A percentile compares a stretch with the other conserved stretches of the same genome.
These are phyloP conservation scores for Jamesozyma hellenica DNA, from an alignment of 805 yeast species.

Conservation along the genomic window DNA sequence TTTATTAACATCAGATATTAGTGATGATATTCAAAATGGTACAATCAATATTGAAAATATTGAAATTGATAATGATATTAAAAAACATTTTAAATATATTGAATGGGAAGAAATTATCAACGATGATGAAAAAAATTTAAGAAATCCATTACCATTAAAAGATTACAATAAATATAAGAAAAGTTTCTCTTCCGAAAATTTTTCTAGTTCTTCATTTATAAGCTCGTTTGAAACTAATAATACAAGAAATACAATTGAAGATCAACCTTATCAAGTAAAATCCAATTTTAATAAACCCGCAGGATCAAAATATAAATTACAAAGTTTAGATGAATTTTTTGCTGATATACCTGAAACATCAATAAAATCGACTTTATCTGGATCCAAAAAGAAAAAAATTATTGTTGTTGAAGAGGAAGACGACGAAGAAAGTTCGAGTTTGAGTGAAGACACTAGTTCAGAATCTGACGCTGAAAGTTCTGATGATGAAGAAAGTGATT, in stretches of 20 bases:
- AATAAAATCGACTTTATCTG: constrained; percentile 4
- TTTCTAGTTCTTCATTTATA: constrained; percentile 1
- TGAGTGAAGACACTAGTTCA: constrained; percentile 12
- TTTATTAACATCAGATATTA: not conserved
- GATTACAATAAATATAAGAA: constrained; percentile 32
- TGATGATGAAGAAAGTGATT: not conserved
- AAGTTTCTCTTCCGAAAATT: constrained; percentile 26
- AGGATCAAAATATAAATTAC: constrained; percentile 45
- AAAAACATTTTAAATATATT: constrained; percentile 6
- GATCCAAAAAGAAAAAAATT: constrained; percentile 6
- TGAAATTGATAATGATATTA: constrained; percentile 6
- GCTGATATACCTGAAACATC: constrained; percentile 34
- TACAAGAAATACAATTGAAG: not conserved
- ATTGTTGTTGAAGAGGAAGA: constrained; percentile 27
- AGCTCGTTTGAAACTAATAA: constrained; percentile 1
- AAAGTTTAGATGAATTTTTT: constrained; percentile 81
- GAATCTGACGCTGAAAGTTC: constrained; percentile 13
- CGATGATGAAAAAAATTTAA: constrained; percentile 16
- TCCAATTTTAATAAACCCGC: constrained; percentile 12
- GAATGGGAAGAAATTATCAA: constrained; percentile 13
- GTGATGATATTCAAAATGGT: not conserved
- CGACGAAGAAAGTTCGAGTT: constrained; percentile 11
- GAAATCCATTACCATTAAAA: constrained; percentile 32
- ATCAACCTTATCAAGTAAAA: not conserved
- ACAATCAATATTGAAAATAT: not conserved